Conservation (phyloP, 768 basidiomycete genomes). For the Strobilomyces dryophilus region DNA sequence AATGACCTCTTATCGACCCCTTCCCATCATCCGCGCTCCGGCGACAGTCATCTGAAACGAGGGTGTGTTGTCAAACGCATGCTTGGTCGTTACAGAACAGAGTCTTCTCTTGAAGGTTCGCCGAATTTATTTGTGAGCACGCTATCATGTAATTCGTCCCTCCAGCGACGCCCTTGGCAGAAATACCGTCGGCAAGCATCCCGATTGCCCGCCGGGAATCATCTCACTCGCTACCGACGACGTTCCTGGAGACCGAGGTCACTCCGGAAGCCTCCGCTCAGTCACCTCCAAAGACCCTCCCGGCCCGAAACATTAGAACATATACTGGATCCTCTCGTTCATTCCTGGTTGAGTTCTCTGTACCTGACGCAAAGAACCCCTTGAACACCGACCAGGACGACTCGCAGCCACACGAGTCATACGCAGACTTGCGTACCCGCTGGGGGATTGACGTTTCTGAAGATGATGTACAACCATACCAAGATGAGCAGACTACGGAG, state of each 20-base stretch:
- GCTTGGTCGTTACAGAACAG: slow-evolving; percentile 66
- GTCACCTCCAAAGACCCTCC: slow-evolving; percentile 23
- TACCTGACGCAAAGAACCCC: slow-evolving; percentile 22
- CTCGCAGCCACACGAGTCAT: slow-evolving; percentile 61
- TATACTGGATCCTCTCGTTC: slow-evolving; percentile 80
- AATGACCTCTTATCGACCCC: slow-evolving; percentile 37
- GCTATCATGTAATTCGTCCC: not conserved
- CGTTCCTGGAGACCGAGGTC: slow-evolving; percentile 22
- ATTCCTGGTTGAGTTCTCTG: slow-evolving; percentile 63
- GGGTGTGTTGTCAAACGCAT: slow-evolving; percentile 58
- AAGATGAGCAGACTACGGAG: not conserved
- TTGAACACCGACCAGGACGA: slow-evolving; percentile 44
- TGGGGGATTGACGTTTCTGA: slow-evolving; percentile 83
- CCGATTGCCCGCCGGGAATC: slow-evolving; percentile 20
- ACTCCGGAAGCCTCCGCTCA: slow-evolving; percentile 24
- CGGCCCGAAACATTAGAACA: slow-evolving; percentile 48
- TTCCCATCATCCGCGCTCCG: slow-evolving; percentile 19
- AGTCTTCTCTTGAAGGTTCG: slow-evolving; percentile 42
- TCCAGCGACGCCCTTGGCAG: slow-evolving; percentile 1
- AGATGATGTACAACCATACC: slow-evolving; percentile 51
- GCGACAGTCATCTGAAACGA: slow-evolving; percentile 33
- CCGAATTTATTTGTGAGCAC: not conserved
- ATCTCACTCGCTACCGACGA: slow-evolving; percentile 20
- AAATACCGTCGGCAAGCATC: not conserved
- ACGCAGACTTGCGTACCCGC: slow-evolving; percentile 64